Evolutionary conservation across 306 rosid species (phyloP).

Genomic region (Glycine tomentella): DNA sequence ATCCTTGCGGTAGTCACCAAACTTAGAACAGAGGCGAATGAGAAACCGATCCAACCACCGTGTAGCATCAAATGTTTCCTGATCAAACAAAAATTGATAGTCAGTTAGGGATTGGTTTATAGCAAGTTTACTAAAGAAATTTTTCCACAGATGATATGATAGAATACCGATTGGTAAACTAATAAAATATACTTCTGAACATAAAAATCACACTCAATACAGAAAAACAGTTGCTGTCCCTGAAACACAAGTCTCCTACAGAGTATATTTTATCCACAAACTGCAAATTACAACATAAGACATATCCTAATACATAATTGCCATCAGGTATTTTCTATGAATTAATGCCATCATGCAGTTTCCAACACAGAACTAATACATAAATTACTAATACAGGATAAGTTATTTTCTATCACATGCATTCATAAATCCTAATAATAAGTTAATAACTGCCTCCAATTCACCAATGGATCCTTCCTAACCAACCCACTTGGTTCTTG

Average conservation of each 20-base stretch:
- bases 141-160: slow-evolving; percentile 13
- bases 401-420: not conserved
- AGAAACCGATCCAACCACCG: slow-evolving; percentile 97
- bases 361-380: not conserved
- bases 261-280: not conserved
- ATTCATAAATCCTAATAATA: not conserved
- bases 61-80: slow-evolving; percentile 96
- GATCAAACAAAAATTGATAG: slow-evolving; percentile 47
- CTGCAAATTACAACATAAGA: not conserved
- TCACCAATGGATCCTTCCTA: not conserved
- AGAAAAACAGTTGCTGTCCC: not conserved
- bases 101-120: slow-evolving; percentile 20
- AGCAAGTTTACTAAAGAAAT: not conserved
- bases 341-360: not conserved
- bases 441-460: not conserved
- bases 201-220: not conserved
- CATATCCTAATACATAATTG: slow-evolving; percentile 1
- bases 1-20: slow-evolving; percentile 98
- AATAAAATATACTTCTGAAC: not conserved
- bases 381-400: not conserved
- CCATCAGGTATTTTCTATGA: not conserved
- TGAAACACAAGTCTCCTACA: not conserved
- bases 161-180: not conserved
- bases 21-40: slow-evolving; percentile 93
- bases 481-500: not conserved